Base-by-base conservation (phyloP, 331 rosid genomes). In the Quercus phellos region DNA sequence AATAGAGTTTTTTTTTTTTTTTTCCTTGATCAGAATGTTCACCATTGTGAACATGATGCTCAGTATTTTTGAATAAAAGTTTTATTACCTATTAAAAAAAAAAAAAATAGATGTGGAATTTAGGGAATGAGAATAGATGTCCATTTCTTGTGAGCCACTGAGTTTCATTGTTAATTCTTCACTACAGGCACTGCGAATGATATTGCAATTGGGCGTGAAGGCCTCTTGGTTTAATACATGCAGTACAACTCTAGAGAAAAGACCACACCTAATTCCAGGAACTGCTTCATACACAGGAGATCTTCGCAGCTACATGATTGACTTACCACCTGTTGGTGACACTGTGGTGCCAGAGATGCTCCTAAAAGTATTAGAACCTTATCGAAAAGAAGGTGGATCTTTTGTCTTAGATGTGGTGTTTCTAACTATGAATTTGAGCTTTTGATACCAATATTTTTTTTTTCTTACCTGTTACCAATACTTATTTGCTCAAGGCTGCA, bases 341-440 rank as follows among this genome's bases (percentile, higher is more conserved):
- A 82, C 97, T 68, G 98, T 87, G 74, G 98, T 94, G 81, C 98
- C 98, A 78, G 99, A 94, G 86, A 85, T 94, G 90, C 97, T 94
- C 59, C 89, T 94, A 38, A 94, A 94, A 89, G 92, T 91, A 77
- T 76, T 94, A 83, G 99, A 94, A 84, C 99, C 98, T 64, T 92
- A 94, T 78, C 89, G 97, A 42, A 88, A 75, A 85, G 98, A 91
- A 88, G 99, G 99, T 94, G 26, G 78, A 67, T 83, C 51, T 68
- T 61, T 46, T 72, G 55, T 79, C 21, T 30, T 75, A 59, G 74
- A 30, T 69, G 30, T 67, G 29, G 76, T 55, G 60, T 71, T 76
- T 82, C 30, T 79, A 55, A 85, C 76, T 27, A 30, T 73, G 14
- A 30, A 3, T 72, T 59, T 69, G 50, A 64, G 79, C 63, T 30